Conservation (phyloP, 108 stramenopile species). For the Chaetoceros tenuissimus region DNA sequence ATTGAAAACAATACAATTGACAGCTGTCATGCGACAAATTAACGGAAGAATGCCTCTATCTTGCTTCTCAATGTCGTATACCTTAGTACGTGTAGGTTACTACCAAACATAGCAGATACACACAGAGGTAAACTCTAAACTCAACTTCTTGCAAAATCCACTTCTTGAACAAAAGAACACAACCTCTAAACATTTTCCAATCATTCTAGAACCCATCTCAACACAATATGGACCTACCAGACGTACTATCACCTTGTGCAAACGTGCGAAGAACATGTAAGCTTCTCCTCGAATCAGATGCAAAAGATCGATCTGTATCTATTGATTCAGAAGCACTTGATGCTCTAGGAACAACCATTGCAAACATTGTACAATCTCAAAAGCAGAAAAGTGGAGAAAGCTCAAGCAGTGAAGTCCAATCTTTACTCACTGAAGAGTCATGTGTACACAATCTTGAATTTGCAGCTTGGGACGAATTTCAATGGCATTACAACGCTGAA, state of each 20-base stretch:
- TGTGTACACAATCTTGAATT: constrained; percentile 19
- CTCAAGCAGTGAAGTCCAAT: too few relatives aligned
- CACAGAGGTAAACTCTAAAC: too few relatives aligned
- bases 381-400: background rate
- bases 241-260: background rate
- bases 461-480: constrained; percentile 77
- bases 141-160: too few relatives aligned
- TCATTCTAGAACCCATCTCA: too few relatives aligned
- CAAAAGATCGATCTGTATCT: constrained; percentile 11
- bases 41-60: too few relatives aligned
- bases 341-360: constrained; percentile 15
- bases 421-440: background rate
- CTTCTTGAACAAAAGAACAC: too few relatives aligned
- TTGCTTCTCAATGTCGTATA: too few relatives aligned
- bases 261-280: background rate
- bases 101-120: too few relatives aligned
- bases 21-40: too few relatives aligned
- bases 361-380: constrained; percentile 8
- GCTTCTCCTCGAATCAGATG: background rate
- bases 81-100: too few relatives aligned
- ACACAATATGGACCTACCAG: background rate
- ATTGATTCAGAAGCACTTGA: constrained; percentile 25
- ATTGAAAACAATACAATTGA: too few relatives aligned
- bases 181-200: too few relatives aligned
- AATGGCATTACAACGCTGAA: constrained; percentile 72